These are phyloP conservation scores for Mycena capillaripes DNA, from an alignment of 768 basidiomycete genomes.

Conservation along the genomic window DNA sequence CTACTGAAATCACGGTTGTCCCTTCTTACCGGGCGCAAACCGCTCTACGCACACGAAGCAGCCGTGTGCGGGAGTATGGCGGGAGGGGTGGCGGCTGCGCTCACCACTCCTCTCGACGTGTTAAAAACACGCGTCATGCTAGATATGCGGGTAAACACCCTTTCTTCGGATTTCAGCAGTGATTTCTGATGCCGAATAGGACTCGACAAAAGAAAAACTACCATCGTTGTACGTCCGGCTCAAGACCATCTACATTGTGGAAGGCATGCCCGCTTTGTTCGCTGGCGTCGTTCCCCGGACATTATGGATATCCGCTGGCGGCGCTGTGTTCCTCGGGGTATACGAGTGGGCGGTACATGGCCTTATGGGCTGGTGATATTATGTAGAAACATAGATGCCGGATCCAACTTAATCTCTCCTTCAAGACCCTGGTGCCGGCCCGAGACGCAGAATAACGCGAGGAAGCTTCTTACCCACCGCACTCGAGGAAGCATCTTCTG, in stretches of 20 bases:
- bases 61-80: constrained; percentile 93
- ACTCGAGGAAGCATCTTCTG: constrained; percentile 6
- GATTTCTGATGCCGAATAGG: constrained; percentile 49
- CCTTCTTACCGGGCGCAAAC: constrained; percentile 62
- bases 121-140: constrained; percentile 98
- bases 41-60: constrained; percentile 79
- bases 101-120: constrained; percentile 96
- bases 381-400: constrained; percentile 6
- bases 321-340: constrained; percentile 97
- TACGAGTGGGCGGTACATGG: constrained; percentile 86
- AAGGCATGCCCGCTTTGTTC: constrained; percentile 85
- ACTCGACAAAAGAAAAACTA: constrained; percentile 59
- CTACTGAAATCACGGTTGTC: constrained; percentile 71
- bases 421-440: constrained; percentile 40
- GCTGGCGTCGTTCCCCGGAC: constrained; percentile 92
- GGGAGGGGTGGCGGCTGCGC: constrained; percentile 89
- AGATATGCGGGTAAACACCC: constrained; percentile 76
- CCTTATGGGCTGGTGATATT: constrained; percentile 51
- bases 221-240: constrained; percentile 73
- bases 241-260: constrained; percentile 73
- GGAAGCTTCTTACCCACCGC: constrained; percentile 44
- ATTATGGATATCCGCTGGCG: constrained; percentile 96
- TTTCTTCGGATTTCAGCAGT: background rate
- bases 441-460: constrained; percentile 49
- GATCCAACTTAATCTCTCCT: no score